Evolutionary conservation across 2,329 filamentous ascomycete species (phyloP), one percentile per base, ranked within the genome.

Genomic region (Alternaria arbusti): DNA sequence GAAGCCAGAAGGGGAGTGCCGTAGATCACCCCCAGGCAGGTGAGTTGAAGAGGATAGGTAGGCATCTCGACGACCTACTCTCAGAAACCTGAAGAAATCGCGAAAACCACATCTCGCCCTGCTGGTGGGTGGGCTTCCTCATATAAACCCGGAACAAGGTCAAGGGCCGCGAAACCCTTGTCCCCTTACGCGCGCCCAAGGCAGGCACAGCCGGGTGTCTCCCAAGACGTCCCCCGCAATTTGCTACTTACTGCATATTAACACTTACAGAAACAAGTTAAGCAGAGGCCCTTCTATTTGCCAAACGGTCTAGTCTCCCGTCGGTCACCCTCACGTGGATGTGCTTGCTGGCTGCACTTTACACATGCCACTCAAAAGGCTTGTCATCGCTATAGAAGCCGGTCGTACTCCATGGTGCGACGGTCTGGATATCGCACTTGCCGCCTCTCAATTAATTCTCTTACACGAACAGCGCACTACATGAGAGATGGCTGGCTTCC

Each of bases 31-130:
- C 76, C 77, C 70, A 80, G 66, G 64, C 78, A 80, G 60, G 75
- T 78, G 61, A 72, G 71, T 71, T 80, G 78, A 26, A 79, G 74
- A 61, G 77, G 78, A 73, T 79, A 78, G 67, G 72, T 72, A 72
- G 74, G 70, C 78, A 80, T 80, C 55, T 71, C 66, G 72, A 72
- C 71, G 69, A 71, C 63, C 61, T 67, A 67, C 63, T 63, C 68
- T 59, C 67, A 61, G 63, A 43, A 62, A 64, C 61, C 69, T 67
- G 67, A 51, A 61, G 66, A 66, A 67, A 68, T 71, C 70, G 72
- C 72, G 67, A 73, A 75, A 71, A 62, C 70, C 71, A 74, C 69
- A 70, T 63, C 69, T 68, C 68, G 73, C 69, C 64, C 28, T 62
- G 59, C 71, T 67, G 67, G 68, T 66, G 74, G 70, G 71, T 58